Conservation (phyloP, 139 green algal species). For the Coelastrella sp. region DNA sequence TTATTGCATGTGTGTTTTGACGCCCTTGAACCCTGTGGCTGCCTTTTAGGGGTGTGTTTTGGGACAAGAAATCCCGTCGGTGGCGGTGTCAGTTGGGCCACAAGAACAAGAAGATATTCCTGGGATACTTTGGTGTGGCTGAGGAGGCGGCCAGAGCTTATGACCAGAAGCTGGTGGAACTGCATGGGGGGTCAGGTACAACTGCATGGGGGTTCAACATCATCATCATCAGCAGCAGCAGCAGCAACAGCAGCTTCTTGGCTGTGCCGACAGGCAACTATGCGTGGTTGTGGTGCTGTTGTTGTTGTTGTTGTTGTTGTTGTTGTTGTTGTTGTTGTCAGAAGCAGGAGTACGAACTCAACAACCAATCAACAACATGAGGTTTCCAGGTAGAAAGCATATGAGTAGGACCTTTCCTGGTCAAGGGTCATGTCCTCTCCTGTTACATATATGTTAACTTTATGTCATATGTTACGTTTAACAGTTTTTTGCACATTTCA, state of each 20-base stretch:
- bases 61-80: conserved; percentile 47
- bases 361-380: too few species aligned
- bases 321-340: neutral
- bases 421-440: too few species aligned
- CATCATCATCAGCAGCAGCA: neutral
- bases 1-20: neutral
- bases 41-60: conserved; percentile 43
- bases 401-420: too few species aligned
- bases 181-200: conserved; percentile 42
- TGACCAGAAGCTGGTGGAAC: conserved; percentile 49
- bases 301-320: neutral
- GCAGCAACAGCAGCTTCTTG: too few species aligned
- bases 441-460: too few species aligned
- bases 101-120: conserved; percentile 51
- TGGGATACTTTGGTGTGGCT: conserved; percentile 48
- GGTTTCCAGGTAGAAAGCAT: too few species aligned
- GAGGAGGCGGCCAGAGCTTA: conserved; percentile 44
- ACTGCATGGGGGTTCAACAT: neutral
- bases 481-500: too few species aligned
- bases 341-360: too few species aligned
- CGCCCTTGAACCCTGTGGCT: neutral
- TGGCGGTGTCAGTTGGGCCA: conserved; percentile 51
- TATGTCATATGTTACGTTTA: too few species aligned
- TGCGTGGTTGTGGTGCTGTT: neutral
- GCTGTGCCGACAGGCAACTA: neutral